Conservation (phyloP, 352 stramenopile genomes). For the Saprolegnia parasitica region DNA sequence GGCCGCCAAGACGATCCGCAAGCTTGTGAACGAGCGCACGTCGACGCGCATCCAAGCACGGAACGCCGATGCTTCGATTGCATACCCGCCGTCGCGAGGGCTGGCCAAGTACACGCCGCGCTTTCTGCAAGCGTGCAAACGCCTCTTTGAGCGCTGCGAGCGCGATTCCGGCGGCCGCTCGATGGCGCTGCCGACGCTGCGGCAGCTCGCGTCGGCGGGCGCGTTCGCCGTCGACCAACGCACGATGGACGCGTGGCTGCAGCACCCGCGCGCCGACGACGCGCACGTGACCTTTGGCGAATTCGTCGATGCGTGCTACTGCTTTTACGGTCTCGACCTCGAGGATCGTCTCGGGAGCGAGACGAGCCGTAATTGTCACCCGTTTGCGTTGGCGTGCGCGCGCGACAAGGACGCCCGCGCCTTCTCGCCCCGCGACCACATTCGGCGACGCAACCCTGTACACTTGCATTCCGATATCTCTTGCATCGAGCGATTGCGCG, state of each 20-base stretch:
- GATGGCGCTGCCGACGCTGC: neutral
- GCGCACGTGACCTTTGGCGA: conserved; percentile 10
- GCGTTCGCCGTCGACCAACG: neutral
- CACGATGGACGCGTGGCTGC: conserved; percentile 11
- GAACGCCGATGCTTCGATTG: neutral
- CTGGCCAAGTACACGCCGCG: neutral
- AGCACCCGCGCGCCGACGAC: conserved; percentile 3
- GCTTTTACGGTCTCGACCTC: conserved; percentile 4
- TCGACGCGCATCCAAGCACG: neutral
- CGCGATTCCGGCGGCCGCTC: neutral
- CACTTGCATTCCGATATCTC: too few relatives aligned
- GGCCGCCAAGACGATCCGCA: conserved; percentile 12
- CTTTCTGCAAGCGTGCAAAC: neutral
- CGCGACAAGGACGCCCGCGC: neutral
- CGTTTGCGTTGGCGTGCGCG: neutral
- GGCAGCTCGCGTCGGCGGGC: neutral
- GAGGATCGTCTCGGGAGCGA: neutral
- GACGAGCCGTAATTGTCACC: neutral
- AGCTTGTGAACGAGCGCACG: neutral
- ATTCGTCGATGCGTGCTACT: conserved; percentile 21
- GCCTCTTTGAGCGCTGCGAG: neutral
- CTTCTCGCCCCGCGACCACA: conserved; percentile 5
- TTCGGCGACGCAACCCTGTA: neutral
- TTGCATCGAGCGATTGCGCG: neutral
- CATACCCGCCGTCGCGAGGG: neutral